phyloP scores from a whole-genome alignment of 2,329 filamentous ascomycete genomes.

The Eurotiales sp. region DNA sequence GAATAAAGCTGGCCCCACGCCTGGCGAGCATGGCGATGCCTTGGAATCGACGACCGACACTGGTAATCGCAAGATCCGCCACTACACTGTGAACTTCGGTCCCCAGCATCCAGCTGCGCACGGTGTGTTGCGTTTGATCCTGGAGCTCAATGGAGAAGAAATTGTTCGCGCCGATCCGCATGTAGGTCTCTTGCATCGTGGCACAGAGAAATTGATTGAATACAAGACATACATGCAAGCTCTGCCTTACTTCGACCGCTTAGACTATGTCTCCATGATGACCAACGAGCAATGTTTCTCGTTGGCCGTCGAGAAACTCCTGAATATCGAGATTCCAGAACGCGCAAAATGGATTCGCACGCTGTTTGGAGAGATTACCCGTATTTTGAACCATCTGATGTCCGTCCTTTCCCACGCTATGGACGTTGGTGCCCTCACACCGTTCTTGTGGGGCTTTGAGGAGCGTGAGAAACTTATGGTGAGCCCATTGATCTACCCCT shows the following conservation, averaged over 20 bases:
- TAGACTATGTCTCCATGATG: slow-evolving; percentile 99
- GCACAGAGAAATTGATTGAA: slow-evolving; percentile 99
- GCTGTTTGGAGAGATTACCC: slow-evolving; percentile 90
- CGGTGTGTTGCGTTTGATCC: slow-evolving; percentile 94
- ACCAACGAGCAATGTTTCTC: slow-evolving; percentile 99
- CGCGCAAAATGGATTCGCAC: slow-evolving; percentile 97
- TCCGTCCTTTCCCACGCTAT: slow-evolving; percentile 94
- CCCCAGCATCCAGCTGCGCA: slow-evolving; percentile 98
- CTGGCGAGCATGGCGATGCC: slow-evolving; percentile 39
- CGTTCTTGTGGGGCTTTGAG: slow-evolving; percentile 99
- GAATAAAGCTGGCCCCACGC: slow-evolving; percentile 38
- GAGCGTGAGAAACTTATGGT: slow-evolving; percentile 99
- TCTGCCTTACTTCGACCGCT: slow-evolving; percentile 94
- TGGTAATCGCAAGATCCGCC: slow-evolving; percentile 77
- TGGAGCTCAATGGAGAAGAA: slow-evolving; percentile 96
- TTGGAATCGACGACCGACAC: slow-evolving; percentile 45
- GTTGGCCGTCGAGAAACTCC: slow-evolving; percentile 92
- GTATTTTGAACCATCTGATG: slow-evolving; percentile 96
- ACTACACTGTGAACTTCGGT: slow-evolving; percentile 99
- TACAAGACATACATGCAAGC: slow-evolving; percentile 99
- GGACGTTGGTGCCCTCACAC: slow-evolving; percentile 97
- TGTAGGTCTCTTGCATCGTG: slow-evolving; percentile 91
- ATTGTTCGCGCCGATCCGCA: slow-evolving; percentile 96
- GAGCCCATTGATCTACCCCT: slow-evolving; percentile 34
- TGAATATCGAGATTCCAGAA: slow-evolving; percentile 94